Evolutionary conservation across 495 filamentous ascomycete species (phyloP).

Genomic region (Talaromyces thailandensis): DNA sequence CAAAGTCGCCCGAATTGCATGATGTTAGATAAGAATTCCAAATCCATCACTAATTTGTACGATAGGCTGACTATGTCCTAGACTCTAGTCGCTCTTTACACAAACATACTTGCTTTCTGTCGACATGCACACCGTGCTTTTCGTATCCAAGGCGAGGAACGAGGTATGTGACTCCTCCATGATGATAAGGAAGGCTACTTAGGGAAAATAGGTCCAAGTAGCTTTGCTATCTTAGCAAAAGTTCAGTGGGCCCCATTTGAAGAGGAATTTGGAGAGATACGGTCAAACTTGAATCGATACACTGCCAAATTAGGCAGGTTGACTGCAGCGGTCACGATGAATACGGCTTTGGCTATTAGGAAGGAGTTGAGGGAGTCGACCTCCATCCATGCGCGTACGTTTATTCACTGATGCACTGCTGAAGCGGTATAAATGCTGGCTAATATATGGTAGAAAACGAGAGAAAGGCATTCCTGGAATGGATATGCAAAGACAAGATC

Average conservation of each 20-base stretch:
- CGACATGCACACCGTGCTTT: conserved; percentile 5
- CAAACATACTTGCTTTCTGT: conserved; percentile 7
- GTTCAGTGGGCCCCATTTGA: conserved; percentile 8
- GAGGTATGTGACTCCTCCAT: neutral
- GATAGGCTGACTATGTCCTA: neutral
- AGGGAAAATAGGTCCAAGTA: neutral
- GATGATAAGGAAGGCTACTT: neutral
- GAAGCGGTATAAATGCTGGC: neutral
- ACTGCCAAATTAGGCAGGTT: neutral
- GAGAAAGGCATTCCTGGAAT: conserved; percentile 3
- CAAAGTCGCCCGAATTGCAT: neutral
- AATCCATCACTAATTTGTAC: neutral
- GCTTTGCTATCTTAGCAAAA: neutral
- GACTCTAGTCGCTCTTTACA: conserved; percentile 4
- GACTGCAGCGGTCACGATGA: conserved; percentile 4
- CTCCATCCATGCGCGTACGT: neutral
- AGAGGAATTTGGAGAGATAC: conserved; percentile 7
- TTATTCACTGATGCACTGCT: neutral
- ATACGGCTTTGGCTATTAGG: neutral
- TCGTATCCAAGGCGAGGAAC: neutral
- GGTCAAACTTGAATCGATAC: neutral
- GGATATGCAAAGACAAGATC: conserved; percentile 2
- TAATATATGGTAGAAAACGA: neutral
- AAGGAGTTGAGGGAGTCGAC: neutral
- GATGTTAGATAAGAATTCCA: neutral